Base-by-base conservation (phyloP, 192 early-diverging fungal genomes). In the Podila epigama region DNA sequence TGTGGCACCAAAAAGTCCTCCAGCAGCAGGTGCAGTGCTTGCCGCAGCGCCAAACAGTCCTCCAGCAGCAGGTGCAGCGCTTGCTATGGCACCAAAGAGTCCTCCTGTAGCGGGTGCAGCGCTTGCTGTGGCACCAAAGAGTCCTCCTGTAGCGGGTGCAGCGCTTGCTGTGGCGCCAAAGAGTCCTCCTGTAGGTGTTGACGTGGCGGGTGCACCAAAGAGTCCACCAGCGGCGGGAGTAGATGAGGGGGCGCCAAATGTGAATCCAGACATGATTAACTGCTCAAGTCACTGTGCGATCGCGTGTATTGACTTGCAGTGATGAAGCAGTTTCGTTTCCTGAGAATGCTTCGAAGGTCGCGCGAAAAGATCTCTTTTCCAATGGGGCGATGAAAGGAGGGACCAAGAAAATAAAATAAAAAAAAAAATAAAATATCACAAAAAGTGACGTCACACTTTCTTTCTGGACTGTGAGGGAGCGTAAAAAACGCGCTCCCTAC, bases 1-100 rank as follows among this genome's bases (percentile, higher is more conserved):
- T 18, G 68, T 41, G 15, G 68, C 57, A 16, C 82, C 82, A 59
- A 83, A 83, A 22, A 66, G 58, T 27, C 70, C 68, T 56, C 66
- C 63, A 18, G 58, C 32, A 20, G 66, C 36, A 27, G 78, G 27
- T 54, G 82, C 50, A 58, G 72, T n/a, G n/a, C n/a, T n/a, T 34
- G 79, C n/a, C 16, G 54, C 29, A 20, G 33, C 55, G 13, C 64
- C 51, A 32, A 69, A 60, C 9, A 77, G 62, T 37, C 64, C 72
- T 37, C 52, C 57, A 18, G 44, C 12, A 28, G 58, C 68, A 1
- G 67, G 35, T 20, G 53, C 66, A 8, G 53, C n/a, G 5, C 48
- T 11, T 6, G 44, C 25, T 22, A 34, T n/a, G 7, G 55, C 48
- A 13, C 69, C 65, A 56, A 66, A 63, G 12, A 71, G 51, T 31